Percentiles rank a stretch among this genome's conserved stretches.
Conservation (phyloP, 1,284 basidiomycete genomes). For the Microbotryum scabiosae region DNA sequence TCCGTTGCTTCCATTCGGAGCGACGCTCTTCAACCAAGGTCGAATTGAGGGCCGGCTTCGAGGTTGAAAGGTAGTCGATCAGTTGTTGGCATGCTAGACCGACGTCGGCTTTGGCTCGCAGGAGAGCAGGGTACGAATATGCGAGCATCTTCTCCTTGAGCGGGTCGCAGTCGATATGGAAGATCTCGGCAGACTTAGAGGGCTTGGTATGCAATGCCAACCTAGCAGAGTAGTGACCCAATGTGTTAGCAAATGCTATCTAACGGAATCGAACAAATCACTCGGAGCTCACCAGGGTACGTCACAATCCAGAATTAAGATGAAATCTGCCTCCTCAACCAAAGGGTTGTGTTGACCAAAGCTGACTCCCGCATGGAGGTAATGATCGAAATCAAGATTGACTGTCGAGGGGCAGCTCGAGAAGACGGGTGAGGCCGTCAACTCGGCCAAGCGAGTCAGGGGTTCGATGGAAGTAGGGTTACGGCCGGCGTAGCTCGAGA, state of each 20-base stretch:
- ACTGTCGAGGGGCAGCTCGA: conserved; percentile 49
- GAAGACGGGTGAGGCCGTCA: conserved; percentile 52
- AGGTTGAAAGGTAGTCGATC: conserved; percentile 13
- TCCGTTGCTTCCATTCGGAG: not conserved
- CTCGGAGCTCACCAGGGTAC: conserved; percentile 48
- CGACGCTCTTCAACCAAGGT: conserved; percentile 1
- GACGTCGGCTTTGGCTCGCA: conserved; percentile 51
- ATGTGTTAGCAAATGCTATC: not conserved
- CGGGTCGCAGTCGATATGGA: conserved; percentile 57
- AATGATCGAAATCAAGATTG: conserved; percentile 53
- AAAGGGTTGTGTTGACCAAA: conserved; percentile 45
- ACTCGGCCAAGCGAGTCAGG: conserved; percentile 48
- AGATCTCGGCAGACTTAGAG: conserved; percentile 45
- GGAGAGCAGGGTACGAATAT: conserved; percentile 20
- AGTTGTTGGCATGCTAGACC: conserved; percentile 51
- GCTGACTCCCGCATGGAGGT: conserved; percentile 49
- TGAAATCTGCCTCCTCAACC: conserved; percentile 52
- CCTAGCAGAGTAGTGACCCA: conserved; percentile 3
- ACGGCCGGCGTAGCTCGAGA: conserved; percentile 57
- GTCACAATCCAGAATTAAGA: conserved; percentile 56
- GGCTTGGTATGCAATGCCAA: conserved; percentile 50
- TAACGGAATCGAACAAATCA: not conserved
- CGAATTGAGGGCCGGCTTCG: conserved; percentile 1
- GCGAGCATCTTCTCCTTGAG: conserved; percentile 43
- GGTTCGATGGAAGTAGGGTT: conserved; percentile 48